Evolutionary conservation across 2,329 filamentous ascomycete species (phyloP).

Genomic region (Hypoxylon rubiginosum): DNA sequence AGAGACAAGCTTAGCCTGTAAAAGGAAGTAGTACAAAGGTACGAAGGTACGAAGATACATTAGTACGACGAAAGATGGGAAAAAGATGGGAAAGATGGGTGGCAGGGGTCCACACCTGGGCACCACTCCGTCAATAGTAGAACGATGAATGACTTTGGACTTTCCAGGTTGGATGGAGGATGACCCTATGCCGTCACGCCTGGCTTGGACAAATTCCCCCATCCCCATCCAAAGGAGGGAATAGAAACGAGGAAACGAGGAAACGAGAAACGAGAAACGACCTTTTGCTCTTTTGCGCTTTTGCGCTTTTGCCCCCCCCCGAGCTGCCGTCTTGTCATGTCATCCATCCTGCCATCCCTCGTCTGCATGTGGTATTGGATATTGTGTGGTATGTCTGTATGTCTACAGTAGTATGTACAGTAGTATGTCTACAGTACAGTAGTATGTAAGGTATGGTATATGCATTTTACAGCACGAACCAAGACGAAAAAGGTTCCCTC

Average conservation of each 20-base stretch:
- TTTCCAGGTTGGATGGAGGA: slow-evolving; percentile 42
- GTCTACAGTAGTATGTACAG: too few relatives aligned
- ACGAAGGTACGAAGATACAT: slow-evolving; percentile 2
- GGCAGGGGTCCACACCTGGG: slow-evolving; percentile 32
- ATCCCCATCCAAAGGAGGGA: slow-evolving; percentile 2
- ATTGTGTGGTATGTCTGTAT: too few relatives aligned
- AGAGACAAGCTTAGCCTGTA: slow-evolving; percentile 37
- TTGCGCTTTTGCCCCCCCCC: neutral
- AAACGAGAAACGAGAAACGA: neutral
- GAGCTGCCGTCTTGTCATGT: slow-evolving; percentile 25
- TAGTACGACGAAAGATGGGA: neutral
- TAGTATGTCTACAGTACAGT: too few relatives aligned
- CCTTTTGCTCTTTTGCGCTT: neutral
- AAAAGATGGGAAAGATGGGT: slow-evolving; percentile 8
- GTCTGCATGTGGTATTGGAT: slow-evolving; percentile 13
- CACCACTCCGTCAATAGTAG: slow-evolving; percentile 36
- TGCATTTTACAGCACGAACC: slow-evolving; percentile 21
- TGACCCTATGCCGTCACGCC: slow-evolving; percentile 44
- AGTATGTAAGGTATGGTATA: too few relatives aligned
- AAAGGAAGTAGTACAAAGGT: slow-evolving; percentile 40
- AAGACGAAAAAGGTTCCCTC: slow-evolving; percentile 15
- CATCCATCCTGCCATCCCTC: slow-evolving; percentile 25
- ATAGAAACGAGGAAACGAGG: neutral
- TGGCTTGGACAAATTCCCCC: slow-evolving; percentile 34
- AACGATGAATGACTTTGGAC: slow-evolving; percentile 44